Conservation (phyloP, 768 basidiomycete species). For the Auricularia sp. region DNA sequence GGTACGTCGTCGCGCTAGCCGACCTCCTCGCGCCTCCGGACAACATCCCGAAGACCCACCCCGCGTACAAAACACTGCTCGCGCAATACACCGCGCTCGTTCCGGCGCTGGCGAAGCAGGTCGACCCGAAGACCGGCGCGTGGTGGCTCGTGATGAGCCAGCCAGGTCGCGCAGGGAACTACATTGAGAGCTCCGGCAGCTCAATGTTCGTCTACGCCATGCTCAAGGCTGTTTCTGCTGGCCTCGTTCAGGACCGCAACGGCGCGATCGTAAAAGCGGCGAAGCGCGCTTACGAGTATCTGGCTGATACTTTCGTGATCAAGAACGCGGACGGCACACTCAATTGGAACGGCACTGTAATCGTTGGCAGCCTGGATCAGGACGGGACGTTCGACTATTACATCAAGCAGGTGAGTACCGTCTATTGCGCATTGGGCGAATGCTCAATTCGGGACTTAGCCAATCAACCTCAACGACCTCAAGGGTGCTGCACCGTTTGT, state of each 20-base stretch:
- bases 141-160: constrained; percentile 46
- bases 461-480: constrained; percentile 32
- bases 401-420: constrained; percentile 28
- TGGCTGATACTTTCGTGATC: constrained; percentile 30
- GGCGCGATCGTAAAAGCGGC: constrained; percentile 29
- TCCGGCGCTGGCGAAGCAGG: constrained; percentile 28
- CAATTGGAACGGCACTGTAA: constrained; percentile 35
- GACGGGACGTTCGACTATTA: neutral
- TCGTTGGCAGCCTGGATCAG: constrained; percentile 17
- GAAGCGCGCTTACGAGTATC: constrained; percentile 34
- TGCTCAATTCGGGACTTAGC: constrained; percentile 6
- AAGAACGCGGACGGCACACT: constrained; percentile 34
- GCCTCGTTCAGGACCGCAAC: constrained; percentile 29
- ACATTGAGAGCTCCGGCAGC: constrained; percentile 38
- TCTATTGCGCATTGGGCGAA: constrained; percentile 19
- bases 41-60: constrained; percentile 23
- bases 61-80: constrained; percentile 23
- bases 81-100: constrained; percentile 24
- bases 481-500: constrained; percentile 38
- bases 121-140: constrained; percentile 29
- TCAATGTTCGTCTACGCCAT: constrained; percentile 39
- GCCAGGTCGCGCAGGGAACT: constrained; percentile 34
- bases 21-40: constrained; percentile 26
- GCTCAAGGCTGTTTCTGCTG: constrained; percentile 34
- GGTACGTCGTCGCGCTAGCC: constrained; percentile 32